Conservation (phyloP, 2,329 filamentous ascomycete genomes). For the Penicillium sp. region DNA sequence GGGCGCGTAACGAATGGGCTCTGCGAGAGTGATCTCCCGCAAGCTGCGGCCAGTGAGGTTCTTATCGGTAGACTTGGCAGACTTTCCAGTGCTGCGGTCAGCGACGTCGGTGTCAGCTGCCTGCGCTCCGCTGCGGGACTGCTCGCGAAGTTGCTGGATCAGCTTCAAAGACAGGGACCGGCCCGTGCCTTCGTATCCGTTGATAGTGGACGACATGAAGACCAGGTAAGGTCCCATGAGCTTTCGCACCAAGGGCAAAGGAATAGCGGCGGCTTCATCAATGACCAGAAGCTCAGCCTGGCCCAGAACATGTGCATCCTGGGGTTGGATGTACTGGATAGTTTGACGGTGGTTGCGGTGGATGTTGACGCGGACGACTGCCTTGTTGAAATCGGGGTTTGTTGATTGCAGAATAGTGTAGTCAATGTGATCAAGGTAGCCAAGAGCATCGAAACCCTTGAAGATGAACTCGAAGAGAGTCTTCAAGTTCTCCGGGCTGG, state of each 20-base stretch:
- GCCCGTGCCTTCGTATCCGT: conserved; percentile 96
- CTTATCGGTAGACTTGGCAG: conserved; percentile 64
- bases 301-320: conserved; percentile 91
- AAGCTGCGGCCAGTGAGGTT: conserved; percentile 72
- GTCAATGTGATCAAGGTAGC: conserved; percentile 91
- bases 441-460: conserved; percentile 93
- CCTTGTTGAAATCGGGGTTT: conserved; percentile 98
- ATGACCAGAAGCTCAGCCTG: conserved; percentile 96
- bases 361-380: conserved; percentile 94
- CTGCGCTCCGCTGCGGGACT: conserved; percentile 70
- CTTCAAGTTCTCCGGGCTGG: conserved; percentile 96
- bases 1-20: conserved; percentile 91
- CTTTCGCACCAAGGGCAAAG: conserved; percentile 86
- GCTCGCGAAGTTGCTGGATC: conserved; percentile 94
- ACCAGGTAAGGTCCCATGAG: conserved; percentile 95
- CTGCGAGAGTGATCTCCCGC: conserved; percentile 86
- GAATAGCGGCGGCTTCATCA: conserved; percentile 96
- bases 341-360: conserved; percentile 94
- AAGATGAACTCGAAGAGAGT: conserved; percentile 98
- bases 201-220: conserved; percentile 99
- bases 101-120: conserved; percentile 66
- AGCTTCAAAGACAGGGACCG: conserved; percentile 92
- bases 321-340: conserved; percentile 96
- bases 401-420: conserved; percentile 98
- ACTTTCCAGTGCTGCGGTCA: conserved; percentile 77